Evolutionary conservation across 2,329 filamentous ascomycete species (phyloP).

Genomic region (Macrophomina phaseolina): DNA sequence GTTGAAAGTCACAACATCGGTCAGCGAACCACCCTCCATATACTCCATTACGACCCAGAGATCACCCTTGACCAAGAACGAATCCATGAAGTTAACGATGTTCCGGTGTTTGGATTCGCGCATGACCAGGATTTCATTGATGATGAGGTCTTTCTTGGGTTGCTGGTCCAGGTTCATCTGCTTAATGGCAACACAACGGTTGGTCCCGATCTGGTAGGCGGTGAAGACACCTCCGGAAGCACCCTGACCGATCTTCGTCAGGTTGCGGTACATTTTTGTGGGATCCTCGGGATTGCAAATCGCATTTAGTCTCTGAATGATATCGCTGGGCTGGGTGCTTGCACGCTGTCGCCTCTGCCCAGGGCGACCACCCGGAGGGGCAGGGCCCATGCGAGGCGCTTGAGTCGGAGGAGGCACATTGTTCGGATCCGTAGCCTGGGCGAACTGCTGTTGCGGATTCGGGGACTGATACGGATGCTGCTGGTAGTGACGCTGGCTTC

Average conservation of each 20-base stretch:
- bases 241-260: slow-evolving; percentile 96
- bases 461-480: slow-evolving; percentile 50
- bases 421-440: slow-evolving; percentile 47
- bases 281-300: slow-evolving; percentile 93
- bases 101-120: slow-evolving; percentile 98
- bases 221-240: slow-evolving; percentile 96
- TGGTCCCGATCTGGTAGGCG: slow-evolving; percentile 81
- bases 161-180: slow-evolving; percentile 99
- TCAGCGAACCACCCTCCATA: slow-evolving; percentile 97
- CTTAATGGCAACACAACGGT: slow-evolving; percentile 94
- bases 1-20: slow-evolving; percentile 98
- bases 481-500: slow-evolving; percentile 60
- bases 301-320: slow-evolving; percentile 79
- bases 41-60: slow-evolving; percentile 99
- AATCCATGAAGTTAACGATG: slow-evolving; percentile 99
- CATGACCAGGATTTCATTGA: slow-evolving; percentile 99
- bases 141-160: slow-evolving; percentile 98
- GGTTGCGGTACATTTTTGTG: slow-evolving; percentile 80
- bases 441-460: slow-evolving; percentile 54
- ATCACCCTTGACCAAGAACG: slow-evolving; percentile 86
- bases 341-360: slow-evolving; percentile 75
- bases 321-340: slow-evolving; percentile 75
- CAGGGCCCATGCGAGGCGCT: slow-evolving; percentile 58
- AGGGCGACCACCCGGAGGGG: slow-evolving; percentile 61
- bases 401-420: slow-evolving; percentile 53